These are phyloP conservation scores for Paramecium primaurelia DNA, from an alignment of 73 alveolate species.

Conservation along the genomic window DNA sequence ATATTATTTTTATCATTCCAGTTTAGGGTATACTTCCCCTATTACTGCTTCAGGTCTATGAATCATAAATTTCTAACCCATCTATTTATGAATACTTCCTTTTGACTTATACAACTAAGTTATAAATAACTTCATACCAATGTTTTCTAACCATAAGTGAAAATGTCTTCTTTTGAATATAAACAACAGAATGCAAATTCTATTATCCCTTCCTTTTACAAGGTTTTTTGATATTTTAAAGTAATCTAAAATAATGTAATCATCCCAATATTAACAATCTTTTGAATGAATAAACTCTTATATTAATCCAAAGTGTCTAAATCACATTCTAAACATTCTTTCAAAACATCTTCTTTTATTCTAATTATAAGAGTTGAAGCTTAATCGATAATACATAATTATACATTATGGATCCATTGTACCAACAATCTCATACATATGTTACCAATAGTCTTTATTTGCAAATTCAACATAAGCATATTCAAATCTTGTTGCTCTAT, in stretches of 20 bases:
- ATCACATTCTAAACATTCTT: neutral
- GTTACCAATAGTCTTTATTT: neutral
- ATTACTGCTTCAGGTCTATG: neutral
- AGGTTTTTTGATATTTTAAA: neutral
- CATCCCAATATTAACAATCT: neutral
- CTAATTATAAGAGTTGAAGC: neutral
- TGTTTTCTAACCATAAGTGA: neutral
- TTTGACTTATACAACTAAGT: neutral
- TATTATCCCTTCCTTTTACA: neutral
- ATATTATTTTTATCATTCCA: neutral
- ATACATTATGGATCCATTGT: neutral
- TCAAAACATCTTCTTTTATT: neutral
- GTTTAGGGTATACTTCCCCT: neutral
- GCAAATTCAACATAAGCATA: neutral
- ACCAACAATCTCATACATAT: neutral
- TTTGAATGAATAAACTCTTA: neutral
- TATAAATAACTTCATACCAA: neutral
- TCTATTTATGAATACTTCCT: neutral
- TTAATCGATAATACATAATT: neutral
- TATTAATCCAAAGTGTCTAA: neutral
- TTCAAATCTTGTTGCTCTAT: neutral
- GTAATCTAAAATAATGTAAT: neutral
- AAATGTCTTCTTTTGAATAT: neutral
- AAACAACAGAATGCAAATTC: neutral
- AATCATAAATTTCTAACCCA: neutral